Conservation (phyloP, 495 filamentous ascomycete species). For the Xylaria bambusicola region DNA sequence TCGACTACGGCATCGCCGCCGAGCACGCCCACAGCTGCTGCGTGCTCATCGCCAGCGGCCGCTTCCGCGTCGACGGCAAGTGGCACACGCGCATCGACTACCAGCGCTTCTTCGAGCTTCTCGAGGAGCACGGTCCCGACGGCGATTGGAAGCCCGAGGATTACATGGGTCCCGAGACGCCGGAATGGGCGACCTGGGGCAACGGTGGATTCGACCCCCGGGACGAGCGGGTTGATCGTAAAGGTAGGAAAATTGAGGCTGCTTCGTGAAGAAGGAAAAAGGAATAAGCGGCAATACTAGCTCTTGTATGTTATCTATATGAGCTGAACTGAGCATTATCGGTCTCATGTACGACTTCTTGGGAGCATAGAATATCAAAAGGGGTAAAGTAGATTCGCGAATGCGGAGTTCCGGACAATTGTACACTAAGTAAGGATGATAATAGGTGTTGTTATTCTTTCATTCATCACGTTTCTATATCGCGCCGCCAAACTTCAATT, state of each 20-base stretch:
- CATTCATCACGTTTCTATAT: conserved; percentile 36
- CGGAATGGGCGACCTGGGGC: conserved; percentile 94
- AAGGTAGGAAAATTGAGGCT: conserved; percentile 58
- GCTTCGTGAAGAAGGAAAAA: conserved; percentile 11
- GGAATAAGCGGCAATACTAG: conserved; percentile 2
- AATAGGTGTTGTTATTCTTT: conserved; percentile 15
- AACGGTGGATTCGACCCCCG: conserved; percentile 90
- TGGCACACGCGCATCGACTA: conserved; percentile 96
- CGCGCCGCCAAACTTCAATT: conserved; percentile 24
- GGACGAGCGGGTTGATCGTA: conserved; percentile 80
- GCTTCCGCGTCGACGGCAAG: conserved; percentile 70
- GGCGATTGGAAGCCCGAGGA: conserved; percentile 82
- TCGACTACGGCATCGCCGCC: conserved; percentile 87
- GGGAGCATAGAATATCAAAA: no score
- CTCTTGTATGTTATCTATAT: no score
- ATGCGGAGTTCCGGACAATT: no score
- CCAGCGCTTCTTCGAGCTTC: conserved; percentile 79
- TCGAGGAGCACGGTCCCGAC: conserved; percentile 65
- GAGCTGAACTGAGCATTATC: no score
- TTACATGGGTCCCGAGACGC: conserved; percentile 79
- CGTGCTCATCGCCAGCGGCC: conserved; percentile 74
- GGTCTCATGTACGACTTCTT: no score
- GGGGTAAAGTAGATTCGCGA: no score
- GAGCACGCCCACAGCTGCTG: conserved; percentile 96
- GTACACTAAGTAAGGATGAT: conserved; percentile 4